Conservation (phyloP, 2,329 filamentous ascomycete genomes). For the Chalaropsis thielavioides region DNA sequence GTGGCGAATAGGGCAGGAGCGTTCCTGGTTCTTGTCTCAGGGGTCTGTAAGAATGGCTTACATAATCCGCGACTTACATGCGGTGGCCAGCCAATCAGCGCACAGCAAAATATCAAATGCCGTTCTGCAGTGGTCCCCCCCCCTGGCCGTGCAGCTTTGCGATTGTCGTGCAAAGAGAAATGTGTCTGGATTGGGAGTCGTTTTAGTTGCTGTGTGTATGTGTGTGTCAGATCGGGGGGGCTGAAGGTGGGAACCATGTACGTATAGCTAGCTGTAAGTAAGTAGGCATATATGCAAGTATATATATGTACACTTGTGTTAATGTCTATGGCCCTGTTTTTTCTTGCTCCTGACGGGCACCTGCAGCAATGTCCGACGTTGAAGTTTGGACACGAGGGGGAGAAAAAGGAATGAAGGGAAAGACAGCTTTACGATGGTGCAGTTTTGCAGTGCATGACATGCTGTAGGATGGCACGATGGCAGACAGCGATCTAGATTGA, state of each 20-base stretch:
- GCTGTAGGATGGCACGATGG: neutral
- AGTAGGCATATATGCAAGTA: no score
- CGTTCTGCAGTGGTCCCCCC: neutral
- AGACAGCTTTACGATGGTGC: neutral
- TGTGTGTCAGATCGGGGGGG: neutral
- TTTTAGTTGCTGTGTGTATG: neutral
- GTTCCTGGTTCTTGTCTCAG: neutral
- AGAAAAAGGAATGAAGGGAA: neutral
- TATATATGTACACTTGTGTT: neutral
- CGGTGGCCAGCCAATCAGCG: neutral
- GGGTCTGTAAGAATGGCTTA: neutral
- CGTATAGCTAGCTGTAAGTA: no score
- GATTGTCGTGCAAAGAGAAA: neutral
- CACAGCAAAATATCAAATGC: neutral
- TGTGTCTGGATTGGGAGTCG: neutral
- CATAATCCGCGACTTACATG: neutral
- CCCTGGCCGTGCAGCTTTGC: no score
- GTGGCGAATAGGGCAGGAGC: neutral
- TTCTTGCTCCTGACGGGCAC: neutral
- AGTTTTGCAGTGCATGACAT: neutral
- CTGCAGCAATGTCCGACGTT: neutral
- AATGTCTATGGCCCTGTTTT: no score
- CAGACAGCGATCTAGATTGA: no score
- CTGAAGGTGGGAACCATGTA: neutral
- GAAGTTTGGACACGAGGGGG: no score